Evolutionary conservation across 495 filamentous ascomycete species (phyloP), one percentile per base, ranked within the genome.

Genomic region (Penicillium dipodomyicola): DNA sequence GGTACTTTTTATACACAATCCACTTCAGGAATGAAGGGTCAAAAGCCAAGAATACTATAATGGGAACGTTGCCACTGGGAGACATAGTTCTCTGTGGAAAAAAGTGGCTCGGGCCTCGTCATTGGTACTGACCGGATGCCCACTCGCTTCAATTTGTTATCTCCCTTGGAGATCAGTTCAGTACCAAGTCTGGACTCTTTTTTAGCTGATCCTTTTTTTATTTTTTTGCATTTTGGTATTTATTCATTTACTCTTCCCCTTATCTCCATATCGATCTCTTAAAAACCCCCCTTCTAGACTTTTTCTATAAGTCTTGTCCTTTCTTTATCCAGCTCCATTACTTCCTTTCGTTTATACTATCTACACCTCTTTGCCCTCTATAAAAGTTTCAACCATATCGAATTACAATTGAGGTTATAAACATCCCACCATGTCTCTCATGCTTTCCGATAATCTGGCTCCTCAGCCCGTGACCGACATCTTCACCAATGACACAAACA

Each of bases 401-500:
- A 42, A 44, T 52, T 47, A 5, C 46, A 41, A 47, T 55, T 56
- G 40, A 53, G 39, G 40, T 54, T 51, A 52, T 43, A 54, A 49
- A 49, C 47, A 51, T 29, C 17, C 67, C 30, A 67, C n/a, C 49
- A 78, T 78, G 75, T 73, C 75, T 63, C 57, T 78, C 52, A 68
- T 64, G 47, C 69, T 72, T 46, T 72, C 75, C 35, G 73, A 78
- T 55, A 77, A 74, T 59, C 60, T 78, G 61, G 64, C 75, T 65
- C 74, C 75, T 46, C 72, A 77, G 70, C 75, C 75, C 10, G 46
- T 54, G 37, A 76, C 76, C 29, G 76, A 77, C 59, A 50, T 78
- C 60, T 77, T 84, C 67, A 82, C 79, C 56, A 64, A 64, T 55
- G 82, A 85, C 66, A 84, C 83, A 52, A 80, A 82, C 62, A 82